Evolutionary conservation across 108 stramenopile species (phyloP), one percentile per base, ranked within the genome.

Genomic region (Schizochytrium sp.): DNA sequence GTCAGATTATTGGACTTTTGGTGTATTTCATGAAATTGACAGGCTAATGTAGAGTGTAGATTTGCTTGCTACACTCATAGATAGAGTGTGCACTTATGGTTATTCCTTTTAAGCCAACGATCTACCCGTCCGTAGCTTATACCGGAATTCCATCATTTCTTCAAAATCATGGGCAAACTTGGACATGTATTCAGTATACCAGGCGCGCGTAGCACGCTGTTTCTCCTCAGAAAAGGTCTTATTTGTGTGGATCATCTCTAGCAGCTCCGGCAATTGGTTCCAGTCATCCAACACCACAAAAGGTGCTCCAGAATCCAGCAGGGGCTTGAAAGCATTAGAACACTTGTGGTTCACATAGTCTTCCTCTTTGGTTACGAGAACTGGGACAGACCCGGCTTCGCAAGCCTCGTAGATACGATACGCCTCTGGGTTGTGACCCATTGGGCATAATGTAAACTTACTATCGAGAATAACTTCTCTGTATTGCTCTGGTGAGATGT

Each of bases 381-480:
- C 72, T 4, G 93, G 93, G 15, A 93, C 91, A 7, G 89, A 90
- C 19, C 93, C 93, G 53, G 92, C 91, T 53, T 91, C 88, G 0
- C 92, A 90, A 17, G 92, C 92, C 61, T 93, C 93, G 19, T 88
- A 93, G n/a, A 93, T 46, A 47, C 93, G 89, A 87, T 92, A 93
- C 13, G 91, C 92, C 60, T 93, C 93, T 12, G 93, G 92, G 76
- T 93, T 93, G 89, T 93, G 93, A 42, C 93, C 93, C 17, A 88
- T 69, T 4, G 93, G 93, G 8, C 92, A 89, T 15, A 93, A 45
- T 17, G 93, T 93, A 60, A 93, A 93, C 44, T 45, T 53, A 44
- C 91, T 91, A 4, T 93, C 72, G 19, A 91, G 87, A 40, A 93
- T 50, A 8, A 91, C 90, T 15, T 91, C 46, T 50, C 88, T 72